Percentiles rank a stretch among this genome's conserved stretches.
Conservation (phyloP, 768 basidiomycete species). For the Cystobasidium ongulense region DNA sequence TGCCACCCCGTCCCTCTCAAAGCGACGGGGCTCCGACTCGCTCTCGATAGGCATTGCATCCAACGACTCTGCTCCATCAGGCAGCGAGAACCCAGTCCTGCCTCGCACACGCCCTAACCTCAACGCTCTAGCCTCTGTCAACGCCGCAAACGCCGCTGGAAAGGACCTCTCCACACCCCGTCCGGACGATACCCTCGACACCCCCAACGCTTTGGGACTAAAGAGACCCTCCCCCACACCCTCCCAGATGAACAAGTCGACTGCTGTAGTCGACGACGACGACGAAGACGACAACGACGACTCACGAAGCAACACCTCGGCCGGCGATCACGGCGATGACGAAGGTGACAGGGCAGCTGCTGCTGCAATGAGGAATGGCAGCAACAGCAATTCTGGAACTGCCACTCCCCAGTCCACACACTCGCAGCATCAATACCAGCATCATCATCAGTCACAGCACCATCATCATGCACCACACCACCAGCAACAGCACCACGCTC, state of each 20-base stretch:
- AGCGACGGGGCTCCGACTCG: background rate
- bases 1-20: background rate
- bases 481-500: background rate
- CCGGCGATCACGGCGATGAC: background rate
- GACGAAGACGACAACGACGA: background rate
- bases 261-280: background rate
- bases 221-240: background rate
- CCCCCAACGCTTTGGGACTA: background rate
- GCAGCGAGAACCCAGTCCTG: background rate
- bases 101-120: constrained; percentile 12
- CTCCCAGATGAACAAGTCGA: background rate
- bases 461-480: background rate
- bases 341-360: background rate
- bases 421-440: background rate
- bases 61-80: background rate
- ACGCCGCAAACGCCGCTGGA: background rate
- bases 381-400: background rate
- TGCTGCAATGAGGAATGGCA: background rate
- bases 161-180: constrained; percentile 4
- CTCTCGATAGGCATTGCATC: background rate
- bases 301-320: background rate
- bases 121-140: background rate
- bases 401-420: background rate
- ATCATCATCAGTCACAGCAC: constrained; percentile 9
- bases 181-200: background rate